Evolutionary conservation across 2,329 filamentous ascomycete species (phyloP), one percentile per base, ranked within the genome.

Genomic region (Podosphaera xanthii): DNA sequence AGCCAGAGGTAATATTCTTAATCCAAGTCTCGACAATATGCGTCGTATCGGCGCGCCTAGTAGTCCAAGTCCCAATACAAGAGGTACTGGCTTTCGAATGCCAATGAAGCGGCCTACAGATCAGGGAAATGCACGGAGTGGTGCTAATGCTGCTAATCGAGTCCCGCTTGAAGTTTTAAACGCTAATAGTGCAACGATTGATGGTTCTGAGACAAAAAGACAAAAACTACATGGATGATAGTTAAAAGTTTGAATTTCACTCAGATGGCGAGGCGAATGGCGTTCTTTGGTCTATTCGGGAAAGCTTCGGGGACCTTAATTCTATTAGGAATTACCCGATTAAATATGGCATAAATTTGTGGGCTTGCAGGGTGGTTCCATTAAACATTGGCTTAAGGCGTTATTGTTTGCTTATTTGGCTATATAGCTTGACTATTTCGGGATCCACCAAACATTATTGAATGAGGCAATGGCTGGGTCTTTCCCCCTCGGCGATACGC

Each of bases 31-130:
- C 0, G 78, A 79, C 59, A 71, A 76, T 2, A 66, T 75, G 6
- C 73, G 80, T 42, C 75, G 78, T 57, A 82, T 84, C 59, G 81
- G 81, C 0, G 79, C 76, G 0, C 81, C 81, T 0, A 74, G 73
- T 7, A 75, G 71, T 12, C 68, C 72, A 0, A 82, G 78, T 66
- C 79, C 80, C 9, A 46, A 46, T n/a, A 35, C 14, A 34, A 57
- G 36, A 57, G 40, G 55, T 10, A 57, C 55, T n/a, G 55, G 55
- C 38, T 57, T 57, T 30, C 40, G 40, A 34, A 57, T 57, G 36
- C 55, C 55, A 1, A 78, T 82, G 71, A 69, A 69, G 58, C 65
- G 68, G 50, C 62, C 65, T 3, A 60, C 63, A 38, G 64, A 65
- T 58, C 52, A 44, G 30, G 59, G 54, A 52, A 59, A 38, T 44